Base-by-base conservation (phyloP, 1,139 yeast species). In the Ogataea hybrid region DNA sequence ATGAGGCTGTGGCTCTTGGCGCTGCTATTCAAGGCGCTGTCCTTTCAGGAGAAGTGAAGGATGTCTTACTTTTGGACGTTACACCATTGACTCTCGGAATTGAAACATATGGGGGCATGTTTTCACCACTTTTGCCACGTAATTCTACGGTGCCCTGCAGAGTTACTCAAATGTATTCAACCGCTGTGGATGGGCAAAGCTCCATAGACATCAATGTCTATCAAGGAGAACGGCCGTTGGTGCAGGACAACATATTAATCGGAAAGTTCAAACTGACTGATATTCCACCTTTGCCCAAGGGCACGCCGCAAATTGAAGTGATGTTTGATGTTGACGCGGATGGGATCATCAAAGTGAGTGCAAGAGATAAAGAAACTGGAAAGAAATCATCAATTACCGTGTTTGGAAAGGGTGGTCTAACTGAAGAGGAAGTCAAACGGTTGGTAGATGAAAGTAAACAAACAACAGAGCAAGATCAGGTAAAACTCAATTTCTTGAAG, bases 1-100 rank as follows among this genome's bases (percentile, higher is more conserved):
- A 84, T 59, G 94, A 84, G 61, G 90, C 92, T 0, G 94, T 84
- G 12, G 92, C 92, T 1, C 61, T 84, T 33, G 94, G 94, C 44
- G 94, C 94, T 5, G 92, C 92, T 2, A 84, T 84, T 46, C 94
- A 84, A 63, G 92, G 89, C 18, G 90, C 88, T 20, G 80, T 84
- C 5, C 64, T 84, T 25, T 77, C 87, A 2, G 92, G 92, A 3
- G 83, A 81, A 47, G 72, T 73, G 16, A 79, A 75, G 56, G 79
- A 84, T 58, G 92, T 84, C n/a, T 72, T 84, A 18, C 64, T 84
- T 40, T 64, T 84, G 31, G 94, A 84, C 64, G 94, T 84, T 8
- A 84, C 90, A 1, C 92, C 94, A 11, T 68, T 84, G 49, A 81
- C 90, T 4, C 66, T 84, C 37, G 94, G 94, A 37, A 84, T 84